A percentile compares a stretch with the other conserved stretches of the same genome.
phyloP scores from a whole-genome alignment of 176 grass and related monocot genomes.

The Pharus latifolius region DNA sequence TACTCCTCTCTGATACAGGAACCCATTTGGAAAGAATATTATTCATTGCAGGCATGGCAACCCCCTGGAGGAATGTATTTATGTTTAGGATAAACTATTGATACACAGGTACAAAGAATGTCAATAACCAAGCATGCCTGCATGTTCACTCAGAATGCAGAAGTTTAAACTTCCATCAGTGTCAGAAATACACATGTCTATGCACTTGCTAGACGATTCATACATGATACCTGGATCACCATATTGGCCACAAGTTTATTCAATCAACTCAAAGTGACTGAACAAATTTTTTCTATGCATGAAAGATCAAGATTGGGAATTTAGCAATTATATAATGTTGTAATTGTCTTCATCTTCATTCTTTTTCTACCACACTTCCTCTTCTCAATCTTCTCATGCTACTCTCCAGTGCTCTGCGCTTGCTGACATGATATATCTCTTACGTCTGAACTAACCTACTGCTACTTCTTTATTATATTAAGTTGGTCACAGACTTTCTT shows the following conservation, averaged over 20 bases:
- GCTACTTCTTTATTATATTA: background rate
- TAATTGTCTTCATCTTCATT: no score
- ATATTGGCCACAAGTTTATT: no score
- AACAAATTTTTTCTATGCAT: no score
- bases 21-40: conserved; percentile 96
- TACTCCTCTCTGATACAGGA: conserved; percentile 86
- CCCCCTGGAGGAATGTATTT: conserved; percentile 43
- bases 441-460: background rate
- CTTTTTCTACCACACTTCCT: no score
- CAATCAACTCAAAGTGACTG: no score
- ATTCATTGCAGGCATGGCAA: conserved; percentile 99
- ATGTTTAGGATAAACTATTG: background rate
- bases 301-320: no score
- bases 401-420: background rate
- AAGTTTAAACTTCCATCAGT: no score
- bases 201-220: no score
- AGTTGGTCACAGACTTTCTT: no score
- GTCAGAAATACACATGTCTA: no score
- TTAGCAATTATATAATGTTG: no score
- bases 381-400: background rate
- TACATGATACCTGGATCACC: no score
- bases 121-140: background rate
- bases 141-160: background rate
- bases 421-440: background rate
- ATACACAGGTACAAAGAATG: background rate